A percentile compares a stretch with the other conserved stretches of the same genome.
Conservation (phyloP, 106 monocot species). For the Dioscorea zingiberensis region DNA sequence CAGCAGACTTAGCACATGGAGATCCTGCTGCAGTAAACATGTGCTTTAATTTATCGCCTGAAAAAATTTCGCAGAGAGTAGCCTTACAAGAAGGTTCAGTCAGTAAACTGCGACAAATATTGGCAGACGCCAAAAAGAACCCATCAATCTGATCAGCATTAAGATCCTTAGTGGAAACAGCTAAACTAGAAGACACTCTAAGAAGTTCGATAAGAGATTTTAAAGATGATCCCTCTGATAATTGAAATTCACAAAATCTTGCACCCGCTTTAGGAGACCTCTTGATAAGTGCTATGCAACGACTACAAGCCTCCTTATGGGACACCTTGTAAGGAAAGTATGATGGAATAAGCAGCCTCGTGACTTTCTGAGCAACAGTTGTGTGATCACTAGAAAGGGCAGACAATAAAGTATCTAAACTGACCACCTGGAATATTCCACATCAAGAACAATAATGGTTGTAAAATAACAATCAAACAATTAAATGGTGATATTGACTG, state of each 20-base stretch:
- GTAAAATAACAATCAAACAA: background rate
- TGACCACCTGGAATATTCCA: conserved; percentile 52
- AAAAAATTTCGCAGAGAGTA: conserved; percentile 44
- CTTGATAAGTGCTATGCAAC: conserved; percentile 74
- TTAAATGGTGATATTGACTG: background rate
- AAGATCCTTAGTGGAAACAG: conserved; percentile 39
- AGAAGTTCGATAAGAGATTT: conserved; percentile 74
- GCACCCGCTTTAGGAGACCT: conserved; percentile 79
- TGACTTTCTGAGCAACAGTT: conserved; percentile 74
- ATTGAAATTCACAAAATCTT: conserved; percentile 91
- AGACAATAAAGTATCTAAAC: conserved; percentile 58
- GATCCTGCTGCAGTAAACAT: conserved; percentile 54
- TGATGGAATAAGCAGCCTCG: conserved; percentile 74
- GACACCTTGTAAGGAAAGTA: conserved; percentile 79
- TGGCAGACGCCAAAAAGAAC: conserved; percentile 60
- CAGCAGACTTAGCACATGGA: conserved; percentile 40
- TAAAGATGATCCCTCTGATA: conserved; percentile 64
- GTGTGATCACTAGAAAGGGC: conserved; percentile 74
- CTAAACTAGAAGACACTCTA: conserved; percentile 33
- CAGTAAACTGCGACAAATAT: conserved; percentile 48
- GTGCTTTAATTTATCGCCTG: conserved; percentile 38
- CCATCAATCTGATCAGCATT: conserved; percentile 59
- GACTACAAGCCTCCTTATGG: conserved; percentile 60
- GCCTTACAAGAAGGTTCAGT: conserved; percentile 34
- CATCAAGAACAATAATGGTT: background rate